Evolutionary conservation across 139 green algal genomes (phyloP).

Genomic region (Spirogloea muscicola): DNA sequence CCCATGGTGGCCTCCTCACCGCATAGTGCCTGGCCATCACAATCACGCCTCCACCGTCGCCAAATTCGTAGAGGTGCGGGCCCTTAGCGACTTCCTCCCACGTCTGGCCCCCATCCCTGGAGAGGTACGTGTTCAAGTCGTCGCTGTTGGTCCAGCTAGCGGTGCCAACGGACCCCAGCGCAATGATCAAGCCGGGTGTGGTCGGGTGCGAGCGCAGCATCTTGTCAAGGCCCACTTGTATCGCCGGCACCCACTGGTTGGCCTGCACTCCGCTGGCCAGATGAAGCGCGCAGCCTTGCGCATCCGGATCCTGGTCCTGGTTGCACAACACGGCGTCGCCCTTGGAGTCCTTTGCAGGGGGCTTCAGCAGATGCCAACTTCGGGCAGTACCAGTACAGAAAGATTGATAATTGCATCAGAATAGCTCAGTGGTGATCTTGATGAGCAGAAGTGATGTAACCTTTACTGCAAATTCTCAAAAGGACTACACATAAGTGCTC

Average conservation of each 20-base stretch:
- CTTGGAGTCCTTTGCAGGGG: slow-evolving; percentile 31
- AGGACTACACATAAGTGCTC: too few species aligned
- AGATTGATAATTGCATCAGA: too few species aligned
- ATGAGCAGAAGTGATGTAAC: too few species aligned
- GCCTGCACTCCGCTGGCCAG: too few species aligned
- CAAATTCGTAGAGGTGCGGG: slow-evolving; percentile 84
- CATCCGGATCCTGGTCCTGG: slow-evolving; percentile 66
- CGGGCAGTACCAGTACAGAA: too few species aligned
- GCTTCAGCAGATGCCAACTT: slow-evolving; percentile 40
- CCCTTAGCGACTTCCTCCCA: slow-evolving; percentile 81
- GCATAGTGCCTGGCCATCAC: slow-evolving; percentile 74
- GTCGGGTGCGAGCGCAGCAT: slow-evolving; percentile 75
- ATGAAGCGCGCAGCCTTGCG: slow-evolving; percentile 32
- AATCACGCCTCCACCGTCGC: slow-evolving; percentile 86
- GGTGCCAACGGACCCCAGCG: slow-evolving; percentile 73
- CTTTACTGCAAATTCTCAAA: too few species aligned
- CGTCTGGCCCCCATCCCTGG: slow-evolving; percentile 73
- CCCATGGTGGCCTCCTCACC: too few species aligned
- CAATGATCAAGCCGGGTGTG: slow-evolving; percentile 83
- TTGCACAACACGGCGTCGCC: slow-evolving; percentile 45
- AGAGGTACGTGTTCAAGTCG: slow-evolving; percentile 58
- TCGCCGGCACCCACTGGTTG: too few species aligned
- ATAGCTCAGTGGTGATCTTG: too few species aligned
- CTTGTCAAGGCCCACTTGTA: too few species aligned
- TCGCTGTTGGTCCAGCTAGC: slow-evolving; percentile 41